A percentile compares a stretch with the other conserved stretches of the same genome.
Evolutionary conservation across 1,139 yeast genomes (phyloP).

Genomic region (Entelexis paramagnoliae): DNA sequence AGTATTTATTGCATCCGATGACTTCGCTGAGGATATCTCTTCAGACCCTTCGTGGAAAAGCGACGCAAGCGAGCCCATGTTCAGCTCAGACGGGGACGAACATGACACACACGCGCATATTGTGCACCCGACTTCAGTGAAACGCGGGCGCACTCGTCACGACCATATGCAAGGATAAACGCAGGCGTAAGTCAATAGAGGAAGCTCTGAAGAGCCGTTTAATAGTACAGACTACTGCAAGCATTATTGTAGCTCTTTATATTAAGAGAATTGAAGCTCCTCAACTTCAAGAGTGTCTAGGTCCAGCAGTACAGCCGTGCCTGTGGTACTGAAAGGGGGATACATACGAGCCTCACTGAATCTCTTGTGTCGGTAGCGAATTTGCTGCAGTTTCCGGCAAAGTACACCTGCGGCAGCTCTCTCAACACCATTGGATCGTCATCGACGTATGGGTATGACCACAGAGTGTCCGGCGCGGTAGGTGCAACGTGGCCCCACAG

Average conservation of each 20-base stretch:
- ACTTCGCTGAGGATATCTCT: neutral
- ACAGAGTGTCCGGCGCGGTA: slow-evolving; percentile 91
- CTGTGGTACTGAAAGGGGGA: slow-evolving; percentile 63
- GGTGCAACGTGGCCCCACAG: slow-evolving; percentile 85
- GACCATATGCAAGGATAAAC: neutral
- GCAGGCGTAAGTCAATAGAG: neutral
- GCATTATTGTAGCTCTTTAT: too few relatives aligned
- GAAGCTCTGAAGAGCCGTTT: too few relatives aligned
- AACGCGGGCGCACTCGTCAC: neutral
- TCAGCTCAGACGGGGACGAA: neutral
- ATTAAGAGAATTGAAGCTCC: slow-evolving; percentile 5
- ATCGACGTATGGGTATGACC: slow-evolving; percentile 68
- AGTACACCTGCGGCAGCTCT: slow-evolving; percentile 75
- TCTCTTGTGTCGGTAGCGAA: slow-evolving; percentile 39
- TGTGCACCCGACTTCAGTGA: neutral
- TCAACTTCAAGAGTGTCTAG: slow-evolving; percentile 46
- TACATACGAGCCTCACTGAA: slow-evolving; percentile 46
- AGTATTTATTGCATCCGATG: neutral
- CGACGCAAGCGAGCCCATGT: neutral
- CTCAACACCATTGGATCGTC: slow-evolving; percentile 69
- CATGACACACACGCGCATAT: neutral
- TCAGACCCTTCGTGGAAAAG: neutral
- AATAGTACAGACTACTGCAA: too few relatives aligned
- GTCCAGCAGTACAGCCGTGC: slow-evolving; percentile 60
- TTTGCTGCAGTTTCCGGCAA: slow-evolving; percentile 70